phyloP scores from a whole-genome alignment of 208 protist genomes.

The Vickermania ingenoplastis region DNA sequence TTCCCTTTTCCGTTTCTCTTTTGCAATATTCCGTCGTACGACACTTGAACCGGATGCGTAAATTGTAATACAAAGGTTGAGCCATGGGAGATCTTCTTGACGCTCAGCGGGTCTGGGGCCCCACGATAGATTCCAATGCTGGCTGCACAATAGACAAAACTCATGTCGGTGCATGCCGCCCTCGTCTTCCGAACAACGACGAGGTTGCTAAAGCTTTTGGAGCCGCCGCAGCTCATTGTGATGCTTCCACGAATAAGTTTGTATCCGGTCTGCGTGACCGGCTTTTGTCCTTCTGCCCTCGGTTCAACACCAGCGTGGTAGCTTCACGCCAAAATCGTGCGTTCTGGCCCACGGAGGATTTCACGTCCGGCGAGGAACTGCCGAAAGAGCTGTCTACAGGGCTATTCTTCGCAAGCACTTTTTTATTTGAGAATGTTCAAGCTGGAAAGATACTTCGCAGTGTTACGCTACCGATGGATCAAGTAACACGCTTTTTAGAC shows the following conservation, averaged over 20 bases:
- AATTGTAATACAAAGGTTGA: no score
- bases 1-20: no score
- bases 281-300: conserved; percentile 12
- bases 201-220: conserved; percentile 16
- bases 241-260: conserved; percentile 23
- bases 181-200: neutral
- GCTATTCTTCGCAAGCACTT: conserved; percentile 1
- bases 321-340: conserved; percentile 38
- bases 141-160: conserved; percentile 9
- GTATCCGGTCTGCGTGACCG: conserved; percentile 7
- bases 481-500: conserved; percentile 8
- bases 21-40: no score
- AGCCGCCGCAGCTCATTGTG: conserved; percentile 37
- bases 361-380: neutral
- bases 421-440: conserved; percentile 1
- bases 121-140: conserved; percentile 10
- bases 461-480: conserved; percentile 11
- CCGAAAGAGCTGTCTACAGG: neutral
- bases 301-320: conserved; percentile 44
- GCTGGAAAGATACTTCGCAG: neutral
- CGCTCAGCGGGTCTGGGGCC: conserved; percentile 28
- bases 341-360: conserved; percentile 20
- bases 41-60: no score
- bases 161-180: conserved; percentile 1
- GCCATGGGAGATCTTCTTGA: neutral